phyloP scores from a whole-genome alignment of 164 flowering plant genomes.

The Umbellularia californica region DNA sequence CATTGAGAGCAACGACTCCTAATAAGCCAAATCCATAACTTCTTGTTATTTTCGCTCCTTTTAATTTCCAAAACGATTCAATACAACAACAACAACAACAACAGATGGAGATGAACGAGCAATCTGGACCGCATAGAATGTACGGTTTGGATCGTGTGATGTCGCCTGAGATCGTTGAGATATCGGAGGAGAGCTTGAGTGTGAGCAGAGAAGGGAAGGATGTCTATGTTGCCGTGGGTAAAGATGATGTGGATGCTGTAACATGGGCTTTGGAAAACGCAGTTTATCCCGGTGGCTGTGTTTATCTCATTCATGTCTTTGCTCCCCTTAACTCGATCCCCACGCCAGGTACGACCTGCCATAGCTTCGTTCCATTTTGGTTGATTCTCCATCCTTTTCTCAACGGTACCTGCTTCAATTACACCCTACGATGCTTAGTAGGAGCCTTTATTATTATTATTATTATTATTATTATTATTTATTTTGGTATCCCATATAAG shows the following conservation, averaged over 20 bases:
- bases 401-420: too few relatives aligned
- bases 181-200: constrained; percentile 5
- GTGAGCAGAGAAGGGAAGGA: constrained; percentile 7
- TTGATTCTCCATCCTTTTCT: too few relatives aligned
- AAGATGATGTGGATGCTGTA: constrained; percentile 57
- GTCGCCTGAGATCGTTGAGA: constrained; percentile 17
- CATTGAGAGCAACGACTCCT: constrained; percentile 11
- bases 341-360: constrained; percentile 58
- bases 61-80: not conserved
- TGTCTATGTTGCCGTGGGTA: constrained; percentile 71
- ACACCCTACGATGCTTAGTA: too few relatives aligned
- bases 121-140: not conserved
- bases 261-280: constrained; percentile 69
- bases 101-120: not conserved
- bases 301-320: constrained; percentile 74
- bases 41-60: constrained; percentile 6
- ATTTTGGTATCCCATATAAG: too few relatives aligned
- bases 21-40: not conserved
- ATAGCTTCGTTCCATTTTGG: not conserved
- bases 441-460: too few relatives aligned
- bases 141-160: not conserved
- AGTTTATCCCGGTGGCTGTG: constrained; percentile 37
- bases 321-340: constrained; percentile 53
- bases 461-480: too few relatives aligned
- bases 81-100: too few relatives aligned